phyloP scores from a whole-genome alignment of 352 stramenopile genomes.

The Phytophthora nicotianae region DNA sequence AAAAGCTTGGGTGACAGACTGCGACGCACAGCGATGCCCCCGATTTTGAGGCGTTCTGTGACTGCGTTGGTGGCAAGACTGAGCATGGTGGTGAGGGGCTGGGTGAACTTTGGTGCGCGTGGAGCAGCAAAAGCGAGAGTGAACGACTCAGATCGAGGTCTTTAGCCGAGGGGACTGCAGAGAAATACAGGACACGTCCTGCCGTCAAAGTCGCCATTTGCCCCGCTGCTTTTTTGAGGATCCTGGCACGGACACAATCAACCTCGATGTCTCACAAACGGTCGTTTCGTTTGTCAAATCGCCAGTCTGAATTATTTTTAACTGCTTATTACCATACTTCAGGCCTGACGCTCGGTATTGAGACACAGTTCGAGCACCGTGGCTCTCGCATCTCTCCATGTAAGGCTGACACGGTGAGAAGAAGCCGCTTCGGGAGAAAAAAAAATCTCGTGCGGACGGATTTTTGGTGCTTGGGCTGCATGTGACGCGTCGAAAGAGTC shows the following conservation, averaged over 20 bases:
- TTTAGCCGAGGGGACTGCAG: not conserved
- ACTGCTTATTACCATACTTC: not conserved
- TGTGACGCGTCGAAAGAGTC: slow-evolving; percentile 31
- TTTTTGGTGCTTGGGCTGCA: slow-evolving; percentile 30
- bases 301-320: not conserved
- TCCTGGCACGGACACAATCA: not conserved
- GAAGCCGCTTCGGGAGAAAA: not conserved
- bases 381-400: not conserved
- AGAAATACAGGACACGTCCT: slow-evolving; percentile 1
- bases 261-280: not conserved
- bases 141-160: not conserved
- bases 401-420: not conserved
- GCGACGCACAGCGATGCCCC: slow-evolving; percentile 22
- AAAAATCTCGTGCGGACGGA: not conserved
- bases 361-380: not conserved
- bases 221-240: not conserved
- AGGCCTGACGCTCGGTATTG: not conserved
- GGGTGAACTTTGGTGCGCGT: slow-evolving; percentile 1
- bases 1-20: slow-evolving; percentile 20
- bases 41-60: slow-evolving; percentile 26
- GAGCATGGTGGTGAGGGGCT: slow-evolving; percentile 12
- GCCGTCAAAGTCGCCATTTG: not conserved
- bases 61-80: slow-evolving; percentile 17
- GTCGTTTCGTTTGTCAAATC: slow-evolving; percentile 1
- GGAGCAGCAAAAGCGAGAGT: slow-evolving; percentile 22